These are phyloP conservation scores for Cardamine chenopodiifolia DNA, from an alignment of 345 rosid species.

Conservation along the genomic window DNA sequence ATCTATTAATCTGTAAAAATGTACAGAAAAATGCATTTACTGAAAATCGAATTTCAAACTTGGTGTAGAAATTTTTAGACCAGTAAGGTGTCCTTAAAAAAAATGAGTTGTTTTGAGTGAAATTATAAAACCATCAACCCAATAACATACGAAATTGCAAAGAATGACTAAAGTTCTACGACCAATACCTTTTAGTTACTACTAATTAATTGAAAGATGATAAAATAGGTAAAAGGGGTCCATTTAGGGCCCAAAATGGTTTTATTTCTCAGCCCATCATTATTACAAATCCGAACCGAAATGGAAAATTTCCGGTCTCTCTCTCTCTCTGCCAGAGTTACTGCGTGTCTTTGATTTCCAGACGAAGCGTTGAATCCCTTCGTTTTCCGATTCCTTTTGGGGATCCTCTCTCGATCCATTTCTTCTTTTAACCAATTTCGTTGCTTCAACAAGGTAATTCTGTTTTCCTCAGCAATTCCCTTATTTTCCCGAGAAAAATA, in stretches of 20 bases:
- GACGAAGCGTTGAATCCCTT: conserved; percentile 41
- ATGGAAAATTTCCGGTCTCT: conserved; percentile 3
- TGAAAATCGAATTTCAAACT: no score
- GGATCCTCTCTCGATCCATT: conserved; percentile 37
- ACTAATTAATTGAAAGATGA: no score
- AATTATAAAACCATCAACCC: no score
- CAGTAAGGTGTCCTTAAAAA: no score
- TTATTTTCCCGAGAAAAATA: conserved; percentile 2
- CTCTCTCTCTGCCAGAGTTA: conserved; percentile 21
- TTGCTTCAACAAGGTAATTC: conserved; percentile 22
- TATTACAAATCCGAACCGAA: conserved; percentile 28
- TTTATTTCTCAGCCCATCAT: conserved; percentile 24
- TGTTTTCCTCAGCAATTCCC: conserved; percentile 18
- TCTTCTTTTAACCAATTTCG: not conserved
- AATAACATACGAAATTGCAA: no score
- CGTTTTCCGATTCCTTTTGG: conserved; percentile 16
- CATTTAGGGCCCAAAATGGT: conserved; percentile 5
- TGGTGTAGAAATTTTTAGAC: no score
- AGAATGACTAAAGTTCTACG: no score
- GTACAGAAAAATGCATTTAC: no score
- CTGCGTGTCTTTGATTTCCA: conserved; percentile 38
- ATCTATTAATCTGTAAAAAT: no score
- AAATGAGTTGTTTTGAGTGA: no score
- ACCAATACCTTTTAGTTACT: no score
- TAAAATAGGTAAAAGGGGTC: not conserved